phyloP scores from a whole-genome alignment of 2,329 filamentous ascomycete species.

The Phialocephala subalpina region DNA sequence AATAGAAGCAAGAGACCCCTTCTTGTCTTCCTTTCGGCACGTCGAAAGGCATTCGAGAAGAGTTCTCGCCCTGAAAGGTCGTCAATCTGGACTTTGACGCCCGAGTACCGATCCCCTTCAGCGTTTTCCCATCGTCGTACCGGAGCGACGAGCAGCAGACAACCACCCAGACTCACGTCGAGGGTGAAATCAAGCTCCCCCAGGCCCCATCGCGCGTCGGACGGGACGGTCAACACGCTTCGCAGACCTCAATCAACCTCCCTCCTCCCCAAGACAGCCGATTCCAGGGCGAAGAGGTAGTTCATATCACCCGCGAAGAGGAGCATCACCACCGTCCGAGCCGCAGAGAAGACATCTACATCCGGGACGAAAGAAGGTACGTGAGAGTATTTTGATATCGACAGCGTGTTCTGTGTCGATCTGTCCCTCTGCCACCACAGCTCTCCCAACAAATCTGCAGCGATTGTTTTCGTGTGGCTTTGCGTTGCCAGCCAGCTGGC shows the following conservation, averaged over 20 bases:
- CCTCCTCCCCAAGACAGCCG: slow-evolving; percentile 71
- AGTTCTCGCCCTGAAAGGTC: slow-evolving; percentile 74
- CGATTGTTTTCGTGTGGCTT: slow-evolving; percentile 18
- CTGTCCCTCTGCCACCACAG: background rate
- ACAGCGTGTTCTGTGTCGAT: background rate
- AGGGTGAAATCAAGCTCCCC: slow-evolving; percentile 83
- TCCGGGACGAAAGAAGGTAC: slow-evolving; percentile 63
- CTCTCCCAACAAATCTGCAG: slow-evolving; percentile 18
- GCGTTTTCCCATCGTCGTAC: slow-evolving; percentile 99
- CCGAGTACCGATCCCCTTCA: slow-evolving; percentile 98
- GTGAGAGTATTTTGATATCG: slow-evolving; percentile 34
- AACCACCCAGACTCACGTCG: slow-evolving; percentile 76
- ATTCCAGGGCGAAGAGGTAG: slow-evolving; percentile 72
- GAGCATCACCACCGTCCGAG: slow-evolving; percentile 78
- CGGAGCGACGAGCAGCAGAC: slow-evolving; percentile 70
- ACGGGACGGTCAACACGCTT: slow-evolving; percentile 97
- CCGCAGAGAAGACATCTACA: slow-evolving; percentile 61
- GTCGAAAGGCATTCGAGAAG: slow-evolving; percentile 74
- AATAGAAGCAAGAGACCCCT: slow-evolving; percentile 68
- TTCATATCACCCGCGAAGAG: slow-evolving; percentile 81
- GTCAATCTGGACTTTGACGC: slow-evolving; percentile 99
- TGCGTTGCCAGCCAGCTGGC: slow-evolving; percentile 11
- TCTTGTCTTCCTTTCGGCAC: slow-evolving; percentile 74
- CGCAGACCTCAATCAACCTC: slow-evolving; percentile 65
- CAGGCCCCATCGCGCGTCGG: slow-evolving; percentile 78